Percentiles rank a stretch among this genome's conserved stretches.
These are phyloP conservation scores for Candida pseudofarinosa DNA, from an alignment of 805 yeast species.

Conservation along the genomic window DNA sequence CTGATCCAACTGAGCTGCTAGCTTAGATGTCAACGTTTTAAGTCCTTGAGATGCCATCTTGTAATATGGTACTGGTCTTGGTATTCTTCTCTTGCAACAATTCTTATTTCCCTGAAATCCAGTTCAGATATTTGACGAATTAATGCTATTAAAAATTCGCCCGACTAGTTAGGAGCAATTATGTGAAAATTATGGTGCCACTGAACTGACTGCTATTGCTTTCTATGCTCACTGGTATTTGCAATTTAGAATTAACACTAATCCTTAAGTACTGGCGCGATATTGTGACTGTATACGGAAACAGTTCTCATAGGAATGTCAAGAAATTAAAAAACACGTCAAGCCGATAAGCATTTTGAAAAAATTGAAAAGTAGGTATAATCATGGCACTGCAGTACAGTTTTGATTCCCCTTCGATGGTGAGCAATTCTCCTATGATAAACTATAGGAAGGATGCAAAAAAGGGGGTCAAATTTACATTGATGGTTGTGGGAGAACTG, in stretches of 20 bases:
- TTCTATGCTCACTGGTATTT: not conserved
- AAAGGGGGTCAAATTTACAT: conserved; percentile 69
- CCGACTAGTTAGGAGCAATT: no score
- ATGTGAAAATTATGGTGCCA: not conserved
- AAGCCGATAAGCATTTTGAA: not conserved
- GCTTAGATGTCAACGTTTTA: conserved; percentile 33
- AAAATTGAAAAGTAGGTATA: not conserved
- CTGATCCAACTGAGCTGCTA: conserved; percentile 75
- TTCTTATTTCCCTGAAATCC: no score
- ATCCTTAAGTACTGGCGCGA: no score
- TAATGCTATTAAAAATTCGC: no score
- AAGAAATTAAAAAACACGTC: not conserved
- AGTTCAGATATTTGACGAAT: no score
- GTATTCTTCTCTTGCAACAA: no score
- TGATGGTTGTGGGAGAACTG: conserved; percentile 67
- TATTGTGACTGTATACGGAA: no score
- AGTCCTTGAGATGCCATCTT: conserved; percentile 7
- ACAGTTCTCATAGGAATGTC: not conserved
- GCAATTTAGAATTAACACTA: not conserved
- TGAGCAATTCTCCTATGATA: conserved; percentile 38
- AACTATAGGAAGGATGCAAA: conserved; percentile 62
- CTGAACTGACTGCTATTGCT: not conserved
- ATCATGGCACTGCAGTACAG: conserved; percentile 19
- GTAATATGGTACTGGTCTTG: no score
- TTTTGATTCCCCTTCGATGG: conserved; percentile 26